Conservation (phyloP, 805 yeast species). For the Pichia rugopelliculosa region DNA sequence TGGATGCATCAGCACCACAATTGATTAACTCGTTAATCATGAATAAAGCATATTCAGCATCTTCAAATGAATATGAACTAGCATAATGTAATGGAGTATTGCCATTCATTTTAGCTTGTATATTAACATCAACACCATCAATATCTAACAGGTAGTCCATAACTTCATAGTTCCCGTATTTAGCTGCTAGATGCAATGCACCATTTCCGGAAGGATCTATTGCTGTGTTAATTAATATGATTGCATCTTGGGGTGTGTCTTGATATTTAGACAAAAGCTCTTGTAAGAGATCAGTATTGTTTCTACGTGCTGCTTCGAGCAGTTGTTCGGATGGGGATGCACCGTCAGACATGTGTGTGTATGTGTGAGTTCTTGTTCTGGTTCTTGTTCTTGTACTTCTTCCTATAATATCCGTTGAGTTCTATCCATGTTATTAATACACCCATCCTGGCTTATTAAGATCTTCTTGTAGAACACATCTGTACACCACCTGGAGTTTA, state of each 20-base stretch:
- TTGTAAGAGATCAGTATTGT: slow-evolving; percentile 69
- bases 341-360: neutral
- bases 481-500: too few relatives aligned
- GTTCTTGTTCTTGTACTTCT: neutral
- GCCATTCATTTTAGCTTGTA: slow-evolving; percentile 59
- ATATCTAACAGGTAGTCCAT: slow-evolving; percentile 76
- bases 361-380: neutral
- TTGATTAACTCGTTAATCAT: slow-evolving; percentile 76
- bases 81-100: slow-evolving; percentile 90
- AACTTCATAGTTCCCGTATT: slow-evolving; percentile 78
- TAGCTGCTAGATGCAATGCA: slow-evolving; percentile 75
- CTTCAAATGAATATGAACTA: slow-evolving; percentile 65
- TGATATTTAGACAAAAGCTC: slow-evolving; percentile 36
- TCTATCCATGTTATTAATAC: neutral
- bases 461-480: neutral
- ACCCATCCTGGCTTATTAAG: neutral
- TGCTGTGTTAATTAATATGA: slow-evolving; percentile 56
- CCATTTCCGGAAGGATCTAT: slow-evolving; percentile 74
- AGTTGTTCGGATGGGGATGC: slow-evolving; percentile 75
- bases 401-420: neutral
- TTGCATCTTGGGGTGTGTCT: slow-evolving; percentile 32
- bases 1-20: slow-evolving; percentile 80
- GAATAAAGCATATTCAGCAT: slow-evolving; percentile 79
- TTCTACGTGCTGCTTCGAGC: slow-evolving; percentile 80
- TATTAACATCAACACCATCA: slow-evolving; percentile 88